Percentiles rank a stretch among this genome's conserved stretches.
These are phyloP conservation scores for Mycoemilia scoparia DNA, from an alignment of 192 early-diverging fungal species.

Conservation along the genomic window DNA sequence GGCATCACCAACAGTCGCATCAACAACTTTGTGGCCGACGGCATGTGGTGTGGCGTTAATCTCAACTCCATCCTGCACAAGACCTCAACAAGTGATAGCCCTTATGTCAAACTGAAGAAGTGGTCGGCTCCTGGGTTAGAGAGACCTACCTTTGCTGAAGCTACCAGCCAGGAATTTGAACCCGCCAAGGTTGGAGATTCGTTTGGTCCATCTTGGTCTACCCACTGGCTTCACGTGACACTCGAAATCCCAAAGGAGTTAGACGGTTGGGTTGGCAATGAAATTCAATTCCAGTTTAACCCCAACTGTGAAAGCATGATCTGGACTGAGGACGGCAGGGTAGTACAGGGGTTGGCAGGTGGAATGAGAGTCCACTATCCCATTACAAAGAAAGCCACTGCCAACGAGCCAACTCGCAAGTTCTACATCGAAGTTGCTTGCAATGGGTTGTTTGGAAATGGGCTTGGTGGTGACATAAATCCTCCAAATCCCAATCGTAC, in stretches of 20 bases:
- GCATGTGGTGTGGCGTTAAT: slow-evolving; percentile 52
- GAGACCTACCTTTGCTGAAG: slow-evolving; percentile 25
- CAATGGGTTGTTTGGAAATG: slow-evolving; percentile 83
- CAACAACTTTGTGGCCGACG: slow-evolving; percentile 44
- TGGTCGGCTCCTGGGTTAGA: slow-evolving; percentile 29
- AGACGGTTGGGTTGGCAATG: slow-evolving; percentile 33
- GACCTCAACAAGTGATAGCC: slow-evolving; percentile 16
- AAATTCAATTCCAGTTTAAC: slow-evolving; percentile 77
- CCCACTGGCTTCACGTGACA: slow-evolving; percentile 55
- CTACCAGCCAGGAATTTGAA: slow-evolving; percentile 41
- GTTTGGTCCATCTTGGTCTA: slow-evolving; percentile 78
- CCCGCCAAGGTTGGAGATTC: slow-evolving; percentile 47
- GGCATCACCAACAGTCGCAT: slow-evolving; percentile 58
- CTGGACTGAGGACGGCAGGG: slow-evolving; percentile 66
- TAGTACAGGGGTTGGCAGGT: slow-evolving; percentile 80
- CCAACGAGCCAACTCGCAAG: slow-evolving; percentile 29
- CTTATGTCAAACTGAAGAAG: slow-evolving; percentile 30
- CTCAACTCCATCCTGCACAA: slow-evolving; percentile 33
- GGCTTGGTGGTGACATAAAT: slow-evolving; percentile 37
- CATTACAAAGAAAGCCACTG: slow-evolving; percentile 26
- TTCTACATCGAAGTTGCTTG: slow-evolving; percentile 83
- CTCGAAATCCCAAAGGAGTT: slow-evolving; percentile 52
- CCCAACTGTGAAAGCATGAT: slow-evolving; percentile 74
- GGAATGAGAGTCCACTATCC: slow-evolving; percentile 39
- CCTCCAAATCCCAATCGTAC: slow-evolving; percentile 46